Percentiles rank a stretch among this genome's conserved stretches.
Conservation (phyloP, 257 asterid species). For the Solanum chilense region DNA sequence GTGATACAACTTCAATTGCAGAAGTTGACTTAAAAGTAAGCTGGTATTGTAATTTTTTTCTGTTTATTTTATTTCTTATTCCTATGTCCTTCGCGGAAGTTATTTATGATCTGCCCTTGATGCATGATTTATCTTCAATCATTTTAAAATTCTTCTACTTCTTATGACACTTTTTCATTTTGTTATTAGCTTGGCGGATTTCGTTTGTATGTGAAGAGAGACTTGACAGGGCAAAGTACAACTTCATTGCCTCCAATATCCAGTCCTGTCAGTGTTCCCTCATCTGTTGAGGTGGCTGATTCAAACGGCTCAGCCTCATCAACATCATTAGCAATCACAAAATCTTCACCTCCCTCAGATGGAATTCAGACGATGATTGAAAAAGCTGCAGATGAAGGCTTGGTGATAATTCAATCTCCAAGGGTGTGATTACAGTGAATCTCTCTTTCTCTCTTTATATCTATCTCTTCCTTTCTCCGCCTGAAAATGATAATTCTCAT, state of each 20-base stretch:
- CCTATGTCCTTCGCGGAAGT: neutral
- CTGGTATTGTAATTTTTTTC: neutral
- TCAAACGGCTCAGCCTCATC: conserved; percentile 66
- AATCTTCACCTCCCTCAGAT: conserved; percentile 22
- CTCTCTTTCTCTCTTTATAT: neutral
- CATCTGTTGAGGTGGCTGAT: conserved; percentile 32
- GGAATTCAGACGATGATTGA: conserved; percentile 36
- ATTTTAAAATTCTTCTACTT: neutral
- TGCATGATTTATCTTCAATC: neutral
- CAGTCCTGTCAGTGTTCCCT: conserved; percentile 27
- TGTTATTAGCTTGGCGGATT: conserved; percentile 58
- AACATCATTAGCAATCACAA: conserved; percentile 47
- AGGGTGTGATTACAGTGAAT: conserved; percentile 29
- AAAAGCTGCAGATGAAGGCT: conserved; percentile 68
- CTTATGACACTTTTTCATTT: neutral
- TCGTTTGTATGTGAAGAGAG: conserved; percentile 46
- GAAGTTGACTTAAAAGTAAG: conserved; percentile 81
- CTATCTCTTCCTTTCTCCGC: neutral
- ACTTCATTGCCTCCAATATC: conserved; percentile 38
- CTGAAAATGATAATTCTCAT: neutral
- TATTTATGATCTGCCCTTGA: neutral
- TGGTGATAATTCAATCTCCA: conserved; percentile 71
- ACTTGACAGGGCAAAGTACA: conserved; percentile 32
- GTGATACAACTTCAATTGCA: conserved; percentile 80
- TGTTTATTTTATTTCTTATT: neutral